A percentile compares a stretch with the other conserved stretches of the same genome.
phyloP scores from a whole-genome alignment of 305 asterid species.

The Nicotiana rustica region DNA sequence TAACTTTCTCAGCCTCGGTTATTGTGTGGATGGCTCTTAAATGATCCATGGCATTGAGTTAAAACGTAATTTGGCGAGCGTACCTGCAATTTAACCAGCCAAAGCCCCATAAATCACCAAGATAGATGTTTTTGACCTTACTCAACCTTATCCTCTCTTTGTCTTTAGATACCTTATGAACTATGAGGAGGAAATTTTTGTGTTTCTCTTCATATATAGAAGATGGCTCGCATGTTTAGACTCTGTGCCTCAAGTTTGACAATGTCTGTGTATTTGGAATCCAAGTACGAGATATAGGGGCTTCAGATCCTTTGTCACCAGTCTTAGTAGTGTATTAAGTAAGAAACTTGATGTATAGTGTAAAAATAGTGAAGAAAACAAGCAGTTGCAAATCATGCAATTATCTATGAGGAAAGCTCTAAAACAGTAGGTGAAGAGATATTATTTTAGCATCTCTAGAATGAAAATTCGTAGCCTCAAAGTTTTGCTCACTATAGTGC shows the following conservation, averaged over 20 bases:
- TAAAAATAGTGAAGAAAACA: not conserved
- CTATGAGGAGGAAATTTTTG: not conserved
- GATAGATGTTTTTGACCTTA: not conserved
- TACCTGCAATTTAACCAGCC: not conserved
- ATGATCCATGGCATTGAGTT: conserved; percentile 13
- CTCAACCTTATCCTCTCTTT: not conserved
- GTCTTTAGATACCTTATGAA: not conserved
- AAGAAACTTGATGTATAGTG: not conserved
- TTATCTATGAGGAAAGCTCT: not conserved
- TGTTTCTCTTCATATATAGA: not conserved
- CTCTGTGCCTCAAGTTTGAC: not conserved
- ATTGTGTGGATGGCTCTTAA: conserved; percentile 26
- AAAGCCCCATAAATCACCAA: conserved; percentile 10
- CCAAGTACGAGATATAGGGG: not conserved
- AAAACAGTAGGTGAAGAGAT: not conserved
- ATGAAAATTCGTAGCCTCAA: not conserved
- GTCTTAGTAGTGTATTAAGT: conserved; percentile 1
- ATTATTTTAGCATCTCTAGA: not conserved
- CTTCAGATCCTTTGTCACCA: not conserved
- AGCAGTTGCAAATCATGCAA: not conserved
- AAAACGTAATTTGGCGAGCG: not conserved
- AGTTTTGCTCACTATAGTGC: not conserved
- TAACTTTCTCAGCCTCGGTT: not conserved
- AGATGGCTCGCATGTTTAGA: not conserved
- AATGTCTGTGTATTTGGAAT: not conserved